Evolutionary conservation across 176 grass and related monocot species (phyloP).

Genomic region (Bromus sterilis): DNA sequence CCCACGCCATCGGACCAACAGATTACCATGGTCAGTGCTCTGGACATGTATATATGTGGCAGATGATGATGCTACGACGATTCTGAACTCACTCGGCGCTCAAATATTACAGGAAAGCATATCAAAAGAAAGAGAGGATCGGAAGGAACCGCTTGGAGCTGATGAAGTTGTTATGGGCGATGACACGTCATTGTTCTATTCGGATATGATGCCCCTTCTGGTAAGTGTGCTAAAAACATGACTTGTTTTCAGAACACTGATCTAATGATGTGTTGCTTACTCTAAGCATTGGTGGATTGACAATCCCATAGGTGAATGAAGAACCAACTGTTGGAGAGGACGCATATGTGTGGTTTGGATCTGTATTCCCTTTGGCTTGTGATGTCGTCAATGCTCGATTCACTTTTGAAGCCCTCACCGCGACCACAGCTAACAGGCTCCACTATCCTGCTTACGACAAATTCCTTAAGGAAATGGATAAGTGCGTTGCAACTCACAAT

Average conservation of each 20-base stretch:
- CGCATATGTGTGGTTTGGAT: conserved; percentile 81
- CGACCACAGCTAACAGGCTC: conserved; percentile 56
- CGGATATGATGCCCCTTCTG: conserved; percentile 94
- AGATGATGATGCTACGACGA: neutral
- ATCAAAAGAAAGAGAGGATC: conserved; percentile 79
- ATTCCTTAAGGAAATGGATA: conserved; percentile 93
- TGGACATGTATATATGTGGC: neutral
- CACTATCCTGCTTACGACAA: conserved; percentile 91
- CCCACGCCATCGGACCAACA: conserved; percentile 40
- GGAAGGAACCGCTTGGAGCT: conserved; percentile 35
- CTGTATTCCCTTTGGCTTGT: conserved; percentile 69
- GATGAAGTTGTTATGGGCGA: conserved; percentile 57
- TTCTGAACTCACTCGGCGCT: neutral
- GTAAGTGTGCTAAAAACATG: conserved; percentile 30
- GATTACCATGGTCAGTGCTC: conserved; percentile 34
- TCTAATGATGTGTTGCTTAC: neutral
- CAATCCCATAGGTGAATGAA: conserved; percentile 58
- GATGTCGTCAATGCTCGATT: conserved; percentile 87
- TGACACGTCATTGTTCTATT: conserved; percentile 82
- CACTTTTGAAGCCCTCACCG: conserved; percentile 81
- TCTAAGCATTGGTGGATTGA: neutral
- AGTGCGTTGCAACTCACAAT: conserved; percentile 30
- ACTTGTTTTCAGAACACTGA: neutral
- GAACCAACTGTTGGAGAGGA: conserved; percentile 72
- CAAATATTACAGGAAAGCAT: conserved; percentile 52